Evolutionary conservation across 129 eudicot genomes (phyloP), one percentile per base, ranked within the genome.

Genomic region (Flaveria bidentis): DNA sequence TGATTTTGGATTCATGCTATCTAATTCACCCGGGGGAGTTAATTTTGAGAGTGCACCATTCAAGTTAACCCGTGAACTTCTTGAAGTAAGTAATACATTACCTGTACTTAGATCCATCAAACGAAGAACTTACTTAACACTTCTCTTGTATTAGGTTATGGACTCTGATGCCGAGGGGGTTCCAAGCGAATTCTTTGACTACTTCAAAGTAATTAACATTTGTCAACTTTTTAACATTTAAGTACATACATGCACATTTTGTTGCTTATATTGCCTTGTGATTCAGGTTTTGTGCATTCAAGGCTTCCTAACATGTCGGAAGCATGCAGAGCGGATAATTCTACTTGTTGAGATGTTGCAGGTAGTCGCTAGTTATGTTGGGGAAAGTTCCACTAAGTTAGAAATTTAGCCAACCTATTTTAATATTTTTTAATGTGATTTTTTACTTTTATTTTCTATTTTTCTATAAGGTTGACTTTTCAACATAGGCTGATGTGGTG

Each of bases 21-120:
- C 99, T 22, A 95, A 95, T 83, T 95, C 99, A 9, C 99, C 99
- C 9, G 99, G 99, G 41, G 99, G 99, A 67, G 99, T 95, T 53
- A 95, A 95, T 87, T 95, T 95, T 84, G 99, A 95, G 82, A 95
- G 99, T 87, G 99, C 99, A 33, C 99, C 99, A 46, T 95, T 95
- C 81, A 95, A 95, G 83, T 84, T 95, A 69, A 95, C 99, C 26
- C 97, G 99, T 67, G 99, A 95, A 84, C 99, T 95, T 82, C 97
- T 95, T 42, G 99, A 95, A 96, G 99, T 88, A 80, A 80, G 91
- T 9, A 56, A 23, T 73, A 28, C n/a, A 47, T 71, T 61, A 9
- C 16, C 7, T 71, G 13, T 78, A 53, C 26, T 71, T 47, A 4
- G 76, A 76, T 7, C 50, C 9, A 33, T 78, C n/a, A 70, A 62